These are phyloP conservation scores for Glycine soja DNA, from an alignment of 306 rosid genomes.

Conservation along the genomic window DNA sequence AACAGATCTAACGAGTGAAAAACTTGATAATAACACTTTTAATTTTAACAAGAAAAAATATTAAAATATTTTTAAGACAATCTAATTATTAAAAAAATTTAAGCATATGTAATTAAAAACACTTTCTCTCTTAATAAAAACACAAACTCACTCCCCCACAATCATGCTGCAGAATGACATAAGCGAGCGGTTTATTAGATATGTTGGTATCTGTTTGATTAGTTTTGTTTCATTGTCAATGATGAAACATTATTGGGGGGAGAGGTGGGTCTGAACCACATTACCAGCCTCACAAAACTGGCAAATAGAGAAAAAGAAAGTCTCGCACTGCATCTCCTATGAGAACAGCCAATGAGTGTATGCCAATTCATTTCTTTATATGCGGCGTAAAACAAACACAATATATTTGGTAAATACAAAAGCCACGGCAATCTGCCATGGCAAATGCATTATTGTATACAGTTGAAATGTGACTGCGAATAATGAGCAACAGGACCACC, in stretches of 20 bases:
- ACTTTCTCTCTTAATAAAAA: background rate
- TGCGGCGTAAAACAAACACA: slow-evolving; percentile 20
- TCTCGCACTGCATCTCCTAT: background rate
- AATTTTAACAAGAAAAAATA: background rate
- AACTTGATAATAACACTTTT: too few relatives aligned
- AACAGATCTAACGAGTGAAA: too few relatives aligned
- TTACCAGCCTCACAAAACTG: slow-evolving; percentile 22
- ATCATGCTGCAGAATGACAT: background rate
- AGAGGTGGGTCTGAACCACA: slow-evolving; percentile 13
- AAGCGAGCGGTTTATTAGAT: background rate
- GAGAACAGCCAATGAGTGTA: background rate
- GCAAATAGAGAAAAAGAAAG: background rate
- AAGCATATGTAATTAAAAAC: background rate
- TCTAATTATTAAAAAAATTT: background rate
- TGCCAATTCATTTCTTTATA: slow-evolving; percentile 27
- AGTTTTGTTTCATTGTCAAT: slow-evolving; percentile 35
- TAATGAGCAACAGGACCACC: background rate
- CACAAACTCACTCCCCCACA: background rate
- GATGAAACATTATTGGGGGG: slow-evolving; percentile 27
- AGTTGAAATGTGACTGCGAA: background rate
- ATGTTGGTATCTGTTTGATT: background rate
- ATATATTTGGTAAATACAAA: background rate
- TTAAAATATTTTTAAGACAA: background rate
- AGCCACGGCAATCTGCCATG: slow-evolving; percentile 37
- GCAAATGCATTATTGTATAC: slow-evolving; percentile 28